Conservation (phyloP, 345 rosid species). For the Citrus inodora region DNA sequence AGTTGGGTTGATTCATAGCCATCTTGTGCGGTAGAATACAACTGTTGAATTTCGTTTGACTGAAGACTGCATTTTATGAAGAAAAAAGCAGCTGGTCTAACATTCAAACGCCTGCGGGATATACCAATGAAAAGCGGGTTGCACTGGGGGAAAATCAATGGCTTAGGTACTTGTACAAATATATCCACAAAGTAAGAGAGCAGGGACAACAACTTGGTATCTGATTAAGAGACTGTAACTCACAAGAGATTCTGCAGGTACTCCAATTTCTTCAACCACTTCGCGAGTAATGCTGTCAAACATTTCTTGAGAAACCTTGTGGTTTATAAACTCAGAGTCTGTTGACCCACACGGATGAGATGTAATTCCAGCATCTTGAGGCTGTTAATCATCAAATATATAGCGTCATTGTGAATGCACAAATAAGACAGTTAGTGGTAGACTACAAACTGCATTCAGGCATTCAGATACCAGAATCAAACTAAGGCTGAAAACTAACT, state of each 20-base stretch:
- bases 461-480: neutral
- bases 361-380: constrained; percentile 52
- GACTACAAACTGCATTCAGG: neutral
- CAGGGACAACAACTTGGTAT: constrained; percentile 2
- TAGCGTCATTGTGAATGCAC: neutral
- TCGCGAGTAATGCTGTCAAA: constrained; percentile 75
- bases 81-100: constrained; percentile 85
- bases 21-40: constrained; percentile 73
- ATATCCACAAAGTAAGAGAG: neutral
- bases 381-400: constrained; percentile 42
- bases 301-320: constrained; percentile 64
- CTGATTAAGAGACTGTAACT: constrained; percentile 17
- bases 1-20: constrained; percentile 87
- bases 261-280: constrained; percentile 93
- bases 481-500: neutral
- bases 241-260: constrained; percentile 70
- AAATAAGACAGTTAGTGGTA: neutral
- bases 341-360: constrained; percentile 29
- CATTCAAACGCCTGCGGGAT: constrained; percentile 71
- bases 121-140: constrained; percentile 67
- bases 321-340: constrained; percentile 35
- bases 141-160: constrained; percentile 40
- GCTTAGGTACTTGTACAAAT: neutral
- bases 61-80: constrained; percentile 59
- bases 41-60: constrained; percentile 64